Base-by-base conservation (phyloP, 2,329 filamentous ascomycete species). In the Beauveria caledonica region DNA sequence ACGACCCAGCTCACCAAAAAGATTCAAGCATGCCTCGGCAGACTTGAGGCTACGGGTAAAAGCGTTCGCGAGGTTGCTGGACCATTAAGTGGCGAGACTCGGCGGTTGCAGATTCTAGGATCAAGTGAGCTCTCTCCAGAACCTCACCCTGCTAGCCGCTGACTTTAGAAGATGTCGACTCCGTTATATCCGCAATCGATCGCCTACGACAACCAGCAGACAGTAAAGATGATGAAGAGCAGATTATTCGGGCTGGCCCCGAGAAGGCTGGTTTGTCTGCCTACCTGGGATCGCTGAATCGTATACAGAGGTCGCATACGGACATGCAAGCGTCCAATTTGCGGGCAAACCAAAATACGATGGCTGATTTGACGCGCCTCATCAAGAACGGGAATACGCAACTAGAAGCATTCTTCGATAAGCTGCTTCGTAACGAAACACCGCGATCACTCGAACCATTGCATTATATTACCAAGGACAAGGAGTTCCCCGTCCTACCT, bases 1-100 rank as follows among this genome's bases (percentile, higher is more conserved):
- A 95, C 95, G 67, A 88, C 92, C 62, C 86, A 91, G 70, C 82
- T 97, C 71, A 96, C 92, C 36, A 96, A 94, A 78, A 96, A 96
- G 79, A 97, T 99, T 60, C 89, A 96, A 74, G 88, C 89, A 29
- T 96, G 90, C 56, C 81, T 97, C 66, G 84, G 86, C 42, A 84
- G 92, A 60, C 80, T 99, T 39, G 92, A 97, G 68, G 85, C 87
- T 42, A 95, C 90, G 58, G 94, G 93, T 19, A 91, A 92, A 75
- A 92, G 89, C 62, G 92, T 97, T 21, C 88, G 91, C 68, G 90
- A 96, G 70, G 92, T 95, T 11, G 92, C 95, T 60, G 91, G 91
- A 0, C 94, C 94, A 9, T 87, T 99, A 46, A 95, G 92, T 70
- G 90, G 89, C 67, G 95, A 97, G 73, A 97, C 94, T 0, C 89